Conservation (phyloP, 768 basidiomycete genomes). For the Neoboletus magnificus region DNA sequence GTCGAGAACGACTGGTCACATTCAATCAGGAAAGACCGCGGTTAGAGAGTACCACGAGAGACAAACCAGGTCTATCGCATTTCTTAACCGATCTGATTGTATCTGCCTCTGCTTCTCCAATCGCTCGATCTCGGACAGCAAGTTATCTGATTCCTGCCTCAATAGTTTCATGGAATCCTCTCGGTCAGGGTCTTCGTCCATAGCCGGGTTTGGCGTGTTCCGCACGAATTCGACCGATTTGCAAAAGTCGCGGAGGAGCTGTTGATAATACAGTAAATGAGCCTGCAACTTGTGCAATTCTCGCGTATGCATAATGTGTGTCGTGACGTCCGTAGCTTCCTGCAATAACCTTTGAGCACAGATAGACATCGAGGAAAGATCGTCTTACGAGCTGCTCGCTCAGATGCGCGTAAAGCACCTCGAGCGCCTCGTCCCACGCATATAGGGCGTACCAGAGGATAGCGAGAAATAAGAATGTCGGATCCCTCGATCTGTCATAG, state of each 20-base stretch:
- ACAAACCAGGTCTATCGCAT: conserved; percentile 32
- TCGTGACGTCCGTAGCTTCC: conserved; percentile 43
- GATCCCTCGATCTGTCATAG: conserved; percentile 30
- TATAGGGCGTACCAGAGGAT: conserved; percentile 59
- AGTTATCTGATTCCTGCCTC: conserved; percentile 16
- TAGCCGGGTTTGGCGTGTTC: conserved; percentile 47
- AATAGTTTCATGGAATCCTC: conserved; percentile 9
- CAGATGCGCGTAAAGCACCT: conserved; percentile 49
- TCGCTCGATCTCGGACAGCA: conserved; percentile 45
- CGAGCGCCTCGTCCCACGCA: conserved; percentile 60
- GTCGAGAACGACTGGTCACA: conserved; percentile 51
- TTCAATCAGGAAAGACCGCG: background rate
- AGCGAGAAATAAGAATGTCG: conserved; percentile 35
- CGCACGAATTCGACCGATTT: conserved; percentile 50
- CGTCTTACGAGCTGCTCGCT: conserved; percentile 40
- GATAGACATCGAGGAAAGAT: background rate
- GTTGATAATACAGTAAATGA: conserved; percentile 53
- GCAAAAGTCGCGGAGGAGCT: conserved; percentile 52
- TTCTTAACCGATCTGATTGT: conserved; percentile 29
- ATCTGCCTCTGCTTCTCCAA: conserved; percentile 26
- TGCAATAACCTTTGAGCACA: conserved; percentile 16
- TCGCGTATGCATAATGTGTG: conserved; percentile 42
- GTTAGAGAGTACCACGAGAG: background rate
- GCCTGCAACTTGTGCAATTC: conserved; percentile 58
- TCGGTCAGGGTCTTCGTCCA: conserved; percentile 28